phyloP scores from a whole-genome alignment of 2,329 filamentous ascomycete genomes.

The Dryadomyces quercus-mongolicae region DNA sequence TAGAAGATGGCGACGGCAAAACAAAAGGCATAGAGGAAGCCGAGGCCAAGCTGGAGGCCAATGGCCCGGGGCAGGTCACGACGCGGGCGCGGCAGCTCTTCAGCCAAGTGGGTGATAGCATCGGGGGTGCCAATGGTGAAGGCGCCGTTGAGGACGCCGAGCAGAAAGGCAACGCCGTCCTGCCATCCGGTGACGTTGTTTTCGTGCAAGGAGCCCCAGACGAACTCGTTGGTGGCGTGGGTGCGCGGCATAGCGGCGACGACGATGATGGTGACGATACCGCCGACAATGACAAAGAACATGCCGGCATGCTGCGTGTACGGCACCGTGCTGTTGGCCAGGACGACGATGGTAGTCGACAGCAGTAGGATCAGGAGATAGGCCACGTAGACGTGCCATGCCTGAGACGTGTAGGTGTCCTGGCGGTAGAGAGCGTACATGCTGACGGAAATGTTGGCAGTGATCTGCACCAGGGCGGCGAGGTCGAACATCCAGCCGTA shows the following conservation, averaged over 20 bases:
- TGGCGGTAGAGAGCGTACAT: conserved; percentile 49
- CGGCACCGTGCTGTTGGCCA: conserved; percentile 43
- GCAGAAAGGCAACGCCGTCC: conserved; percentile 51
- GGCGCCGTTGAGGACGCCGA: conserved; percentile 54
- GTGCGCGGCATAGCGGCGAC: conserved; percentile 36
- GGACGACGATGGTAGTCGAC: conserved; percentile 37
- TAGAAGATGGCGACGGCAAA: conserved; percentile 41
- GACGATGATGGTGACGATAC: conserved; percentile 41
- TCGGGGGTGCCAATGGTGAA: conserved; percentile 54
- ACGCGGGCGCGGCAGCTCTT: conserved; percentile 40
- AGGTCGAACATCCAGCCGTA: conserved; percentile 52
- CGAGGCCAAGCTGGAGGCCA: conserved; percentile 33
- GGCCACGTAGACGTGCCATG: conserved; percentile 49
- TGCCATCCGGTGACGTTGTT: conserved; percentile 39
- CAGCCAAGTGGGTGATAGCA: conserved; percentile 48
- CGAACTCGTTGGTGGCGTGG: conserved; percentile 37
- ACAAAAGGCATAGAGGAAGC: conserved; percentile 35
- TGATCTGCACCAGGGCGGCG: conserved; percentile 44
- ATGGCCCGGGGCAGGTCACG: conserved; percentile 39
- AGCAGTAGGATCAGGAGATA: conserved; percentile 45
- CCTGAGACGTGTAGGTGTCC: conserved; percentile 31
- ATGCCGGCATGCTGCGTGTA: conserved; percentile 39
- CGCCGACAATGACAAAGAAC: conserved; percentile 41
- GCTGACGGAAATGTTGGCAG: conserved; percentile 46
- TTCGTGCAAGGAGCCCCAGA: conserved; percentile 37